A percentile compares a stretch with the other conserved stretches of the same genome.
phyloP scores from a whole-genome alignment of 2,329 filamentous ascomycete genomes.

The Arachnopeziza araneosa region DNA sequence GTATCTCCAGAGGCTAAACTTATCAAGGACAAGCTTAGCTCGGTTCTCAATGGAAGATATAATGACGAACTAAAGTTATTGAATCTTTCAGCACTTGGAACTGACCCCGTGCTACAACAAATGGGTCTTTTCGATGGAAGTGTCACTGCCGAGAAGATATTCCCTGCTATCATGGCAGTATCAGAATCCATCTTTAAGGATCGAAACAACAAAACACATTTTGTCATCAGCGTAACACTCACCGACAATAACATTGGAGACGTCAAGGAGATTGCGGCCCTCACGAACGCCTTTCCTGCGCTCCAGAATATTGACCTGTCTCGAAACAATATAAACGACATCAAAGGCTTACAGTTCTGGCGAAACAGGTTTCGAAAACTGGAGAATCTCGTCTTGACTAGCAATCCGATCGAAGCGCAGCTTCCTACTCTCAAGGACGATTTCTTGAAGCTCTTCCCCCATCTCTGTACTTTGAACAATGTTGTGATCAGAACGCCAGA shows the following conservation, averaged over 20 bases:
- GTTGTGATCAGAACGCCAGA: constrained; percentile 67
- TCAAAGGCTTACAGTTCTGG: constrained; percentile 69
- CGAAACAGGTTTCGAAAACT: constrained; percentile 71
- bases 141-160: constrained; percentile 64
- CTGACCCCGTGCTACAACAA: constrained; percentile 64
- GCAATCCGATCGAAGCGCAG: constrained; percentile 65
- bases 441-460: constrained; percentile 77
- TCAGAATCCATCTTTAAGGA: constrained; percentile 74
- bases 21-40: constrained; percentile 62
- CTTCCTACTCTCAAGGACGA: constrained; percentile 63
- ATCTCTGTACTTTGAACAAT: constrained; percentile 70
- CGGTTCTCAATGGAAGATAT: constrained; percentile 72
- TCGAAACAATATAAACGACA: constrained; percentile 67
- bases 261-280: constrained; percentile 64
- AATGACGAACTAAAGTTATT: constrained; percentile 66
- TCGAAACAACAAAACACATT: constrained; percentile 65
- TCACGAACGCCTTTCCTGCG: constrained; percentile 76
- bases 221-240: constrained; percentile 76
- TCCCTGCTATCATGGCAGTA: constrained; percentile 84
- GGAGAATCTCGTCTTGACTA: constrained; percentile 72
- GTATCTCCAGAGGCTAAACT: constrained; percentile 50
- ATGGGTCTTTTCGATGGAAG: constrained; percentile 67
- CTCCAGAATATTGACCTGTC: constrained; percentile 86
- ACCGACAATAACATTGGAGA: constrained; percentile 73
- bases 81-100: constrained; percentile 71